Conservation (phyloP, 2,329 filamentous ascomycete genomes). For the Ophiostoma himal-ulmi region DNA sequence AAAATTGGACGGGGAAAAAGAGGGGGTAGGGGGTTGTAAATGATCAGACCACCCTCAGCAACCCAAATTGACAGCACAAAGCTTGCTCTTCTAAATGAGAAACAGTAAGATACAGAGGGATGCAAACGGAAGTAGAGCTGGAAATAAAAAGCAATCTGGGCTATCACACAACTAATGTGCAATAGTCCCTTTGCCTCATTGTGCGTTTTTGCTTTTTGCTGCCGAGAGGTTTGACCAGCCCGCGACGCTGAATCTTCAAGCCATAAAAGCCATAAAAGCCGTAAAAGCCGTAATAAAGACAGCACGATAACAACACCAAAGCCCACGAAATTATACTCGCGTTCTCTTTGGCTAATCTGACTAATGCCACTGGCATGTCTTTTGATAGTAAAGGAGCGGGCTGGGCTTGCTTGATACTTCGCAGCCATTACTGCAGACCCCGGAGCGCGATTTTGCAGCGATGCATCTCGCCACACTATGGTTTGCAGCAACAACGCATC, state of each 20-base stretch:
- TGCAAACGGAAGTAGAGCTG: not conserved
- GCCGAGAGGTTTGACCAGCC: not conserved
- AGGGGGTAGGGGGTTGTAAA: slow-evolving; percentile 11
- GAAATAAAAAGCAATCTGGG: not conserved
- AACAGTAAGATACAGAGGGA: not conserved
- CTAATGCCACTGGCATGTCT: not conserved
- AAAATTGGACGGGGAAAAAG: not conserved
- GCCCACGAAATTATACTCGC: not conserved
- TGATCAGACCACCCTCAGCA: slow-evolving; percentile 7
- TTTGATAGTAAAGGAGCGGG: not conserved
- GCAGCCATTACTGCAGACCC: not conserved
- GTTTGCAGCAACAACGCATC: not conserved
- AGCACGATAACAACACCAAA: not conserved
- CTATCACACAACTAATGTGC: not conserved
- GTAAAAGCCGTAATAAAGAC: not conserved
- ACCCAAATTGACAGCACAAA: not conserved
- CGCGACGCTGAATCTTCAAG: not conserved
- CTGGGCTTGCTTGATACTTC: not conserved
- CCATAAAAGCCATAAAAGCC: not conserved
- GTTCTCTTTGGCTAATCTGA: not conserved
- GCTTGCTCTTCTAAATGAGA: not conserved
- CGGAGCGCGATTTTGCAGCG: not conserved
- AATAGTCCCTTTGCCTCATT: not conserved
- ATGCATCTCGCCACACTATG: not conserved
- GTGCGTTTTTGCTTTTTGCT: not conserved